Base-by-base conservation (phyloP, 2,329 filamentous ascomycete species). In the Aspergillus luchuensis region DNA sequence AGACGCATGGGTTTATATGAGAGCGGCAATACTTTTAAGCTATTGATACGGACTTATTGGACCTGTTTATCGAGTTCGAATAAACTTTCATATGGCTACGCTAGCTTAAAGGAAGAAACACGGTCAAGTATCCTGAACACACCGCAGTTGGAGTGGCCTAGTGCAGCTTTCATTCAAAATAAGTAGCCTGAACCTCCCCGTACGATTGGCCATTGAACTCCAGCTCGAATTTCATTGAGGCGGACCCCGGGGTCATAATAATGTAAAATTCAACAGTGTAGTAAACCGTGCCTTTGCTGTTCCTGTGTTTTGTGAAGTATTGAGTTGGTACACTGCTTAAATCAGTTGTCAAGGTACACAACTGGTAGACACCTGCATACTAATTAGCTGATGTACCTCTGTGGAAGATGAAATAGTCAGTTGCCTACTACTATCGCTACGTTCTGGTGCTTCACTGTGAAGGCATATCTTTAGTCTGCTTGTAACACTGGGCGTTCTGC, bases 201-300 rank as follows among this genome's bases (percentile, higher is more conserved):
- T 68, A 71, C 0, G 63, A 61, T 1, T 63, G 53, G 1, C 61
- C 65, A 17, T 70, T 67, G n/a, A 71, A 68, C n/a, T 68, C 56
- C 13, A 68, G 38, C 2, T 71, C 59, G 21, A 71, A 67, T 1
- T 65, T 19, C 17, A 72, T 33, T 1, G 62, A 67, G 4, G 62
- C 65, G 1, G 67, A 71, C 8, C 23, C 57, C 2, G 66, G 63
- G 1, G 63, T 68, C 10, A 71, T 43, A 15, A 55, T 52, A 23
- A 71, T 19, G 0, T 19, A 19, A 19, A 19, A 19, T 19, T 19
- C 1, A 6, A 71, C 19, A 0, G 13, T 8, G 52, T 69, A 70
- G 17, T 64, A 71, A 2, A 38, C 1, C 0, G n/a, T 0, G 0
- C 70, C 65, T 1, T 43, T 50, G 1, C 61, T 67, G 47, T 69